Base-by-base conservation (phyloP, 805 yeast species). In the Komagataella phaffii region DNA sequence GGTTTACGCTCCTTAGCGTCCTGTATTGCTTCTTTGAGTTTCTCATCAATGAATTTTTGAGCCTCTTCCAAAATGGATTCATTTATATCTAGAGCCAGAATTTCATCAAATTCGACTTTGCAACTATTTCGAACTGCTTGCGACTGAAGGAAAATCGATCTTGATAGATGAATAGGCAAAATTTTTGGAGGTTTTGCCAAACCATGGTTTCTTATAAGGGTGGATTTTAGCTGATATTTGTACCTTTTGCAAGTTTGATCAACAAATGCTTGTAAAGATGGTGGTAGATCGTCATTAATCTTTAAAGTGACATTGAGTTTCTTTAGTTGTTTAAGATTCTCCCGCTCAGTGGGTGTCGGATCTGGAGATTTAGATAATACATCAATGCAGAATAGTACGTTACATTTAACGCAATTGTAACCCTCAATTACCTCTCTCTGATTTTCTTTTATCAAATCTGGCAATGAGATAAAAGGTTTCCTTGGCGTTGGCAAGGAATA, bases 391-490 rank as follows among this genome's bases (percentile, higher is more conserved):
- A n/a, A 76, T 70, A 4, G 70, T 70, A 80, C 63, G 51, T 83
- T 75, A 63, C 99, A 91, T 52, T 75, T 70, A 47, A 83, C 64
- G 61, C 99, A 91, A 46, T 86, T 85, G 59, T 88, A 95, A 17
- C 81, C 88, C 45, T 84, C 87, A 48, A 83, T 80, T 3, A 85
- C 79, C 53, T 88, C 93, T 2, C 76, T 69, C 56, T 81, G 80
- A 56, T 75, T 76, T 10, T 75, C 72, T 43, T 70, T 68, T 21
- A 90, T 64, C 58, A 91, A 68, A 1, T 74, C 74, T 2, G 72
- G 73, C 45, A 90, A 63, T 8, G 57, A 53, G 1, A 60, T 57
- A 0, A 61, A 61, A 2, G 53, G 43, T 23, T 64, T 63, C 54
- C 76, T 84, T 0, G 97, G 98, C 0, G 88, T 81, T 50, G 81